A percentile compares a stretch with the other conserved stretches of the same genome.
phyloP scores from a whole-genome alignment of 1,284 basidiomycete genomes.

The Puccinia triticina region DNA sequence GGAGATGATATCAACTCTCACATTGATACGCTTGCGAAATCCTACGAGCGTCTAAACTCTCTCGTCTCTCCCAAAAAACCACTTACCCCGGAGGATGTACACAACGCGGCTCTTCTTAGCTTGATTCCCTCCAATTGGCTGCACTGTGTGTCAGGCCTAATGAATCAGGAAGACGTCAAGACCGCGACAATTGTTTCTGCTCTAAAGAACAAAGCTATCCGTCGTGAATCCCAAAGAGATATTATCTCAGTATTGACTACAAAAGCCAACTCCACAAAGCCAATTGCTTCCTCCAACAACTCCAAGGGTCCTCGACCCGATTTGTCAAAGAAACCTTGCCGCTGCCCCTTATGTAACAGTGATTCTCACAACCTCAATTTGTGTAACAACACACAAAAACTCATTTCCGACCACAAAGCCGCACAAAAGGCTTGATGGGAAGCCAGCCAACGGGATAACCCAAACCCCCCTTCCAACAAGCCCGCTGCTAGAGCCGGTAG shows the following conservation, averaged over 20 bases:
- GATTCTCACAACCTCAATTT: not conserved
- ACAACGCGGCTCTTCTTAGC: not conserved
- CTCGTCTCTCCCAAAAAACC: not conserved
- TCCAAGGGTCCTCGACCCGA: no score
- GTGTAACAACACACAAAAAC: not conserved
- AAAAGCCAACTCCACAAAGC: not conserved
- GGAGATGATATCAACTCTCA: no score
- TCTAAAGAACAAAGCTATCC: no score
- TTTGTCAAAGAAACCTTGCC: no score
- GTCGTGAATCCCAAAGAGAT: no score
- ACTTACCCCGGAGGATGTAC: conserved; percentile 2
- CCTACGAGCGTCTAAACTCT: not conserved
- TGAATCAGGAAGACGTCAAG: conserved; percentile 3
- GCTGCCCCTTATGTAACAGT: not conserved
- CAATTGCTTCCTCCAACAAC: not conserved
- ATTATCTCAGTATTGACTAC: not conserved
- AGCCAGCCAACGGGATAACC: no score
- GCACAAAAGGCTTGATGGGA: not conserved
- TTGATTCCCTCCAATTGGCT: conserved; percentile 10
- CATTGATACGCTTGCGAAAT: no score
- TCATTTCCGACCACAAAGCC: not conserved
- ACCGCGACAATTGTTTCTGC: no score
- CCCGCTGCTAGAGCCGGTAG: not conserved
- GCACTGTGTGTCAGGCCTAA: not conserved
- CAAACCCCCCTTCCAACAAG: not conserved